Base-by-base conservation (phyloP, 768 basidiomycete species). In the Suillus paluster region DNA sequence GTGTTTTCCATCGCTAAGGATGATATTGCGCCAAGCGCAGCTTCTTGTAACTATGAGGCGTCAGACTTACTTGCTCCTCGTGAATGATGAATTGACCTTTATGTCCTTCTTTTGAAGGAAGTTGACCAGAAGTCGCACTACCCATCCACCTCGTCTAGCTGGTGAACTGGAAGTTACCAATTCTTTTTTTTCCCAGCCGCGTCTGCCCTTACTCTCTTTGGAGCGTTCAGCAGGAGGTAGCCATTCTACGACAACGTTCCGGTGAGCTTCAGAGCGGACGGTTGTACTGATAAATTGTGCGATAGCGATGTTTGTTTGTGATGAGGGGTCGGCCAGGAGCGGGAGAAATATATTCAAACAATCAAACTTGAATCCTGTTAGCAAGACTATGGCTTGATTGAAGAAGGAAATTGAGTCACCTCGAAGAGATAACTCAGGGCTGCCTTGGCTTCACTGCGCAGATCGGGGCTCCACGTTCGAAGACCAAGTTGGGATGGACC, bases 111-210 rank as follows among this genome's bases (percentile, higher is more conserved):
- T 80, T 19, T 75, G 73, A 34, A 89, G 70, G 62, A 91, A 71
- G 1, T 73, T 74, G 4, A 81, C 71, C 41, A 92, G 69, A 41
- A 79, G 79, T 49, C 84, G 76, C 2, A 84, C 81, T 9, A 85
- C 84, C 88, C 90, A 90, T 0, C 84, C 83, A 8, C 87, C 85
- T 30, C 80, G 77, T 38, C 77, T 77, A 25, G 73, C 74, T 0
- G 80, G 72, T 2, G 81, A 76, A 12, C 73, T 77, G 4, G 77
- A 75, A 27, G 74, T 73, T 15, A 71, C 71, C 1, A 78, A 66
- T 0, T 82, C 79, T 0, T 81, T 76, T 68, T 86, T 88, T 75
- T 93, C 91, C 91, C 91, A 94, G 4, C 91, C 89, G 1, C 91
- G 81, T 62, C 84, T 84, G 3, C 80, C 80, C 64, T 83, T 87